Evolutionary conservation across 306 rosid species (phyloP).

Genomic region (Prunus fruticosa): DNA sequence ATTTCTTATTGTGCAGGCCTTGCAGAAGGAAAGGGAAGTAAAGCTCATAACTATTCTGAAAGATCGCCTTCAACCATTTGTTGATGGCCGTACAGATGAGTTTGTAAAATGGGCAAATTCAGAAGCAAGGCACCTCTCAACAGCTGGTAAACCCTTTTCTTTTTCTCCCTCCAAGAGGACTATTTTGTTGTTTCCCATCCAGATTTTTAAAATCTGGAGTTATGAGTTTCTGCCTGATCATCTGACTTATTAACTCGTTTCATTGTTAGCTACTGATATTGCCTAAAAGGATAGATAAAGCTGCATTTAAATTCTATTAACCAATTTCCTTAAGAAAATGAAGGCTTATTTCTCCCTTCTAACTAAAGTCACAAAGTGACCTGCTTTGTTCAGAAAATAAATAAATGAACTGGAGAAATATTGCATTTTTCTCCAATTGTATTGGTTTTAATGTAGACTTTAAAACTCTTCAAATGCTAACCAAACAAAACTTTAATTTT

Average conservation of each 20-base stretch:
- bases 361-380: background rate
- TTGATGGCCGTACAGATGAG: conserved; percentile 61
- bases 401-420: background rate
- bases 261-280: background rate
- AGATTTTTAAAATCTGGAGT: background rate
- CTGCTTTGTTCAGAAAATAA: background rate
- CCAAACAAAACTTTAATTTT: background rate
- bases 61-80: conserved; percentile 70
- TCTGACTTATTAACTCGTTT: background rate
- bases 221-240: background rate
- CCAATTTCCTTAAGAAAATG: background rate
- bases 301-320: background rate
- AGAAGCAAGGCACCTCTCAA: conserved; percentile 76
- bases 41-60: conserved; percentile 57
- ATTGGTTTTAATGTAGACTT: background rate
- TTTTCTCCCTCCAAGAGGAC: conserved; percentile 5
- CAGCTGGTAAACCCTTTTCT: conserved; percentile 54
- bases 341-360: background rate
- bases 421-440: background rate
- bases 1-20: conserved; percentile 33
- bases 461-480: background rate
- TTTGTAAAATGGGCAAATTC: conserved; percentile 64
- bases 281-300: background rate
- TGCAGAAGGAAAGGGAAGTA: conserved; percentile 81
- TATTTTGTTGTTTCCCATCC: background rate